A percentile compares a stretch with the other conserved stretches of the same genome.
Evolutionary conservation across 768 basidiomycete genomes (phyloP).

Genomic region (Pleurotus eryngii): DNA sequence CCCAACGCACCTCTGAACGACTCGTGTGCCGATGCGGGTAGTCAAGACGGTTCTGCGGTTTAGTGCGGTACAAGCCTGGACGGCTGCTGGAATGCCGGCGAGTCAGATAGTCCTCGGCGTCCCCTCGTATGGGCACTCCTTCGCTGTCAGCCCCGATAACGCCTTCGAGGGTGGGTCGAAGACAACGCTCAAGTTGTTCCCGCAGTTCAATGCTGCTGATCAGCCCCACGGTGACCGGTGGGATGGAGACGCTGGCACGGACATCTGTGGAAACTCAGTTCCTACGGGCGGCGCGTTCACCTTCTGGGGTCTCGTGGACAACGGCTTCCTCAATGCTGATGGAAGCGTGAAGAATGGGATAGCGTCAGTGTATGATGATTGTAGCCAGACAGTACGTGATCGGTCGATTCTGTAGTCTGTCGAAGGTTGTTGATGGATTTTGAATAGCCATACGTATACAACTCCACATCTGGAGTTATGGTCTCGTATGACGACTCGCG

Average conservation of each 20-base stretch:
- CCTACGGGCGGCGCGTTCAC: conserved; percentile 56
- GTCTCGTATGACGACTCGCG: conserved; percentile 64
- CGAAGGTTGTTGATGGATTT: not conserved
- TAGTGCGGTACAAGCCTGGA: conserved; percentile 74
- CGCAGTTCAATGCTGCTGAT: conserved; percentile 42
- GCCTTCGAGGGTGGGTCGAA: conserved; percentile 32
- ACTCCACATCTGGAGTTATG: conserved; percentile 47
- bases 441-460: conserved; percentile 65
- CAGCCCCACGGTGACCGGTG: conserved; percentile 55
- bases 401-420: not conserved
- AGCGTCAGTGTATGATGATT: conserved; percentile 53
- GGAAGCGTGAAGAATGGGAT: conserved; percentile 43
- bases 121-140: conserved; percentile 82
- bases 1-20: conserved; percentile 85
- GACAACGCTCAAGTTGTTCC: conserved; percentile 41
- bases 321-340: conserved; percentile 48
- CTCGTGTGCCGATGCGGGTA: conserved; percentile 56
- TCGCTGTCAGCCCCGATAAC: conserved; percentile 32
- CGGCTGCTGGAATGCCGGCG: conserved; percentile 69
- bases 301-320: conserved; percentile 60
- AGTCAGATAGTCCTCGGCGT: conserved; percentile 78
- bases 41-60: conserved; percentile 73
- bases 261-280: conserved; percentile 55
- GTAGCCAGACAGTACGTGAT: conserved; percentile 66
- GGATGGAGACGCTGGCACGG: conserved; percentile 44